Evolutionary conservation across 2,329 filamentous ascomycete genomes (phyloP), one percentile per base, ranked within the genome.

Genomic region (Lecanicillium sp.): DNA sequence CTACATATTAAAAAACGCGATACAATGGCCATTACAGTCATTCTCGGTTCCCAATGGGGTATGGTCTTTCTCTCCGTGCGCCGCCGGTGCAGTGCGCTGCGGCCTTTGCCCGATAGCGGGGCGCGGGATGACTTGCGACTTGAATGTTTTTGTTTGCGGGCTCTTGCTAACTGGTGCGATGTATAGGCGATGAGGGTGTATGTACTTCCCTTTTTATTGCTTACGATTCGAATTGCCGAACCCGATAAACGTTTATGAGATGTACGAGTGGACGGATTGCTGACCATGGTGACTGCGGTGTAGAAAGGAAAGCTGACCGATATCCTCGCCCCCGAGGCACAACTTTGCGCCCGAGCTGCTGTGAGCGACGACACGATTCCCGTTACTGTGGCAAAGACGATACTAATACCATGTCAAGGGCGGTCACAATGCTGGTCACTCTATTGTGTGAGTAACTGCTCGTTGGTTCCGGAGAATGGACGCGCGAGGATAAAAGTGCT

Each of bases 31-130:
- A 56, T 56, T 46, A 54, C 51, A 12, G 46, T 60, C 31, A 55
- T 61, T 52, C 50, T 62, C 34, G 60, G 60, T 40, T 49, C 58
- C 45, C 59, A 63, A 54, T 63, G 58, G 58, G 60, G 60, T 61
- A 52, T 45, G 57, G 56, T 39, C 31, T 25, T 17, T 33, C 18
- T 31, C 36, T 32, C 44, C 37, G 36, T 7, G 22, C 41, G 43
- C 40, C 22, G 36, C 47, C 44, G 40, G 38, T n/a, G n/a, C n/a
- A n/a, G n/a, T n/a, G n/a, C n/a, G n/a, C n/a, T n/a, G n/a, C n/a
- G n/a, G n/a, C n/a, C n/a, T n/a, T n/a, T n/a, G n/a, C n/a, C n/a
- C n/a, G n/a, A n/a, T n/a, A n/a, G n/a, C n/a, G n/a, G n/a, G n/a
- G n/a, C n/a, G n/a, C n/a, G n/a, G n/a, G n/a, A n/a, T n/a, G n/a